These are phyloP conservation scores for Nitzschia sp. DNA, from an alignment of 108 stramenopile genomes.

Conservation along the genomic window DNA sequence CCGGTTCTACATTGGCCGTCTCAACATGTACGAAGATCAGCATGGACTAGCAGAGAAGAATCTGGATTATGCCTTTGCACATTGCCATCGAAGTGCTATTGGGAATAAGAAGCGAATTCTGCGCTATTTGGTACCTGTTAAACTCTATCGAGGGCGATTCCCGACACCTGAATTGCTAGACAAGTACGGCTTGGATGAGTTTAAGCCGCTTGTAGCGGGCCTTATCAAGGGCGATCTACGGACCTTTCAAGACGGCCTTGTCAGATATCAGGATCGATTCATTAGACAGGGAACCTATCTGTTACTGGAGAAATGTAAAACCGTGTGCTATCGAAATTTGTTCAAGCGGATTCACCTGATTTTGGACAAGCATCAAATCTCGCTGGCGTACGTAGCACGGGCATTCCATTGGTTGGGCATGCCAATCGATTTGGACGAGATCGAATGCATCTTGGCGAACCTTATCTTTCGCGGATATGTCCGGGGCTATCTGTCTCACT, in stretches of 20 bases:
- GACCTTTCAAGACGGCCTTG: conserved; percentile 81
- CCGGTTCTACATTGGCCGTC: conserved; percentile 87
- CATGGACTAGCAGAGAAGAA: conserved; percentile 85
- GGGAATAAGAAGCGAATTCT: conserved; percentile 87
- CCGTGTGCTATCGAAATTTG: conserved; percentile 93
- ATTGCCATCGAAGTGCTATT: conserved; percentile 71
- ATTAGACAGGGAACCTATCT: conserved; percentile 91
- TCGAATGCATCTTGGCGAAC: conserved; percentile 97
- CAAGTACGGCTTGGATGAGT: conserved; percentile 85
- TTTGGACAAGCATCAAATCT: conserved; percentile 71
- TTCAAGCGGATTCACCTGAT: conserved; percentile 87
- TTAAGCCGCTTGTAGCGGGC: conserved; percentile 73
- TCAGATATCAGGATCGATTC: conserved; percentile 81
- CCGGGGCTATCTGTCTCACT: conserved; percentile 93
- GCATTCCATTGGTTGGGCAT: conserved; percentile 82
- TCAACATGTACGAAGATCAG: conserved; percentile 95
- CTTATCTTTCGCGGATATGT: conserved; percentile 88
- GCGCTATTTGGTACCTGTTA: conserved; percentile 91
- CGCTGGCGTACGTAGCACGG: conserved; percentile 60
- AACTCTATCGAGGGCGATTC: conserved; percentile 82
- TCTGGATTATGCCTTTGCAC: conserved; percentile 84
- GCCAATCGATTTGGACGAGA: conserved; percentile 92
- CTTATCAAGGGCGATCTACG: conserved; percentile 88
- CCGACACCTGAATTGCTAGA: conserved; percentile 77
- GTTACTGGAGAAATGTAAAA: conserved; percentile 92